Percentiles rank a stretch among this genome's conserved stretches.
Evolutionary conservation across 179 eudicot genomes (phyloP).

Genomic region (Silene vulgaris): DNA sequence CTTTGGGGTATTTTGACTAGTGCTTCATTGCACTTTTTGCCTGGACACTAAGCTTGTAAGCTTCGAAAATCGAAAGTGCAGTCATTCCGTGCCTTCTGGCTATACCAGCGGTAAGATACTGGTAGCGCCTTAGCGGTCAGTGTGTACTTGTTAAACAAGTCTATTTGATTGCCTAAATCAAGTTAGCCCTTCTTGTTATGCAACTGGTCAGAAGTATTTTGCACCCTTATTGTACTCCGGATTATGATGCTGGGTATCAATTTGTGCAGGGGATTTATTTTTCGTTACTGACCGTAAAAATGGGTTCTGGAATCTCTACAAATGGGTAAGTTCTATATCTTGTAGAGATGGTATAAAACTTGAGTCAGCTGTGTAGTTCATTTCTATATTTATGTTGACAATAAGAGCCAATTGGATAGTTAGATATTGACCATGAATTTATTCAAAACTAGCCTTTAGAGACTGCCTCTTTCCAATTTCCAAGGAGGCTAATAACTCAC

Average conservation of each 20-base stretch:
- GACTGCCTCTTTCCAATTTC: background rate
- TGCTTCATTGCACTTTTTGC: too few species aligned
- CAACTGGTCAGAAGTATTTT: background rate
- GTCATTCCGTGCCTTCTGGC: too few species aligned
- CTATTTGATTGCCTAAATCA: background rate
- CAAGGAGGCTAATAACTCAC: background rate
- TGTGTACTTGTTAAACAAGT: background rate
- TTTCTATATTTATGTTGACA: background rate
- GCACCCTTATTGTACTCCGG: background rate
- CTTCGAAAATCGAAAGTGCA: too few species aligned
- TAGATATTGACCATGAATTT: background rate
- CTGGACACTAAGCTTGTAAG: too few species aligned
- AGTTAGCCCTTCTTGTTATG: conserved; percentile 4
- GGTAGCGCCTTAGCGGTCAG: background rate
- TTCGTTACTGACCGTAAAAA: conserved; percentile 79
- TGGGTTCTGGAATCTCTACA: conserved; percentile 95
- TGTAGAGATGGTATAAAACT: conserved; percentile 3
- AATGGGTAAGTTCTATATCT: conserved; percentile 55
- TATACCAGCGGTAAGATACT: too few species aligned
- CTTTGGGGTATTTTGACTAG: too few species aligned
- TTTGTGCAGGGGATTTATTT: conserved; percentile 76
- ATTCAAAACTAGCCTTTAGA: background rate
- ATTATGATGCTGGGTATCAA: conserved; percentile 20
- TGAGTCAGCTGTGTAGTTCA: background rate
- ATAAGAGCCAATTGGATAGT: background rate